Conservation (phyloP, 148 eudicot genomes). For the Diospyros lotus region DNA sequence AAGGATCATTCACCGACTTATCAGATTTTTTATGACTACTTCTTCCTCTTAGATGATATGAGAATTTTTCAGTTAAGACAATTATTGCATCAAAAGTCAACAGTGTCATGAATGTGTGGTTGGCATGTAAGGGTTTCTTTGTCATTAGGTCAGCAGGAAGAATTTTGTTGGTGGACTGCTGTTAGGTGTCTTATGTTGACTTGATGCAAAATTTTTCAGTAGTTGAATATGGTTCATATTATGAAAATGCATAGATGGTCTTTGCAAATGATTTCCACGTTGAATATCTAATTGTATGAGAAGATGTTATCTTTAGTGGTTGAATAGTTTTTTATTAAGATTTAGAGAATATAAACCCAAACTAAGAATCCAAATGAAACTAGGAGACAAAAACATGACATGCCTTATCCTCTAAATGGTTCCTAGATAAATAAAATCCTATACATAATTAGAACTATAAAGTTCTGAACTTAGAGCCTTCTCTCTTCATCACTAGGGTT, state of each 20-base stretch:
- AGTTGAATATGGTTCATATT: neutral
- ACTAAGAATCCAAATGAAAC: neutral
- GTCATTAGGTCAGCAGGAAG: slow-evolving; percentile 6
- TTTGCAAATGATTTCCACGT: neutral
- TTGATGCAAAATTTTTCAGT: neutral
- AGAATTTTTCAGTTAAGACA: neutral
- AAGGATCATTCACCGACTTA: neutral
- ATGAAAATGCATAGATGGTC: neutral
- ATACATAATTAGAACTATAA: too few species aligned
- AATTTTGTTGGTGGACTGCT: slow-evolving; percentile 2
- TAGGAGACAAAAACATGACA: neutral
- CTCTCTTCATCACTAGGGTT: neutral
- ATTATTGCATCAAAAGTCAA: slow-evolving; percentile 5
- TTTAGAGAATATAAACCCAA: neutral
- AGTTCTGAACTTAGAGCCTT: neutral
- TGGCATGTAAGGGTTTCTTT: neutral
- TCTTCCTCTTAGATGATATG: neutral
- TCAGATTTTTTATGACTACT: neutral
- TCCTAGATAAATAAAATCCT: too few species aligned
- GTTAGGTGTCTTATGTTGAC: slow-evolving; percentile 7
- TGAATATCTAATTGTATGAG: neutral
- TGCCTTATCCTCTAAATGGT: neutral
- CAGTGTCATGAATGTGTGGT: neutral
- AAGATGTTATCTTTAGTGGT: neutral
- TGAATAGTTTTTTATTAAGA: neutral